Evolutionary conservation across 2,329 filamentous ascomycete genomes (phyloP).

Genomic region (Rhynchosporium graminicola): DNA sequence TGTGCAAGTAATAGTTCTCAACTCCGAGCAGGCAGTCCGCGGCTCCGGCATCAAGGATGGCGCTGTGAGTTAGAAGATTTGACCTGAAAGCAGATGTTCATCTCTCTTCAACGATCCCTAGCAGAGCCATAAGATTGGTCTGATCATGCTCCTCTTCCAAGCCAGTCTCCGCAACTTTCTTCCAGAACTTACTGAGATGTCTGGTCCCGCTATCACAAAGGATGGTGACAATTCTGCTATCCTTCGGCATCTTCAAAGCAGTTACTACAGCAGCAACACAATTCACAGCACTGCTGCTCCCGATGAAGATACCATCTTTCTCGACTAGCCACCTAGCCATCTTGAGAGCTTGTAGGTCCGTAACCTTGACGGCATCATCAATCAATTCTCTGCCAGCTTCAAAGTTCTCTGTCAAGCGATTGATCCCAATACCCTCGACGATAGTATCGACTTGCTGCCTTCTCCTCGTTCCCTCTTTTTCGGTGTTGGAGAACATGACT

Average conservation of each 20-base stretch:
- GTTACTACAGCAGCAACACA: constrained; percentile 77
- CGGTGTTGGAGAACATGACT: constrained; percentile 90
- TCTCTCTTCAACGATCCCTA: constrained; percentile 47
- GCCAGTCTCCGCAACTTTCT: constrained; percentile 66
- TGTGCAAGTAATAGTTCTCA: too few species aligned
- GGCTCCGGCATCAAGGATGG: neutral
- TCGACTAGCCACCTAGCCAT: constrained; percentile 99
- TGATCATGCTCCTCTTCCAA: constrained; percentile 58
- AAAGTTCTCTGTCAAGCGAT: constrained; percentile 91
- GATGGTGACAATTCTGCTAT: constrained; percentile 72
- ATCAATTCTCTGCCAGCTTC: constrained; percentile 82
- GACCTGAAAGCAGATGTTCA: neutral
- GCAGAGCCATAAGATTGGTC: constrained; percentile 51
- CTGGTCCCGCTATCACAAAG: constrained; percentile 81
- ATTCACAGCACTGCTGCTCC: constrained; percentile 95
- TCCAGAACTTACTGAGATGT: constrained; percentile 86
- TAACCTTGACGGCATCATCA: constrained; percentile 87
- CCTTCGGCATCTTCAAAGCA: constrained; percentile 64
- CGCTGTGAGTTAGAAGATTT: neutral
- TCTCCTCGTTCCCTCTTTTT: constrained; percentile 86
- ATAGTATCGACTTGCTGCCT: constrained; percentile 93
- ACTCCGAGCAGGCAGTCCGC: too few species aligned
- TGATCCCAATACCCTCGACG: constrained; percentile 94
- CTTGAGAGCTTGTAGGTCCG: constrained; percentile 80
- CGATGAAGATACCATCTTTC: constrained; percentile 90